phyloP scores from a whole-genome alignment of 768 basidiomycete genomes.

The Rhodotorula diobovata region DNA sequence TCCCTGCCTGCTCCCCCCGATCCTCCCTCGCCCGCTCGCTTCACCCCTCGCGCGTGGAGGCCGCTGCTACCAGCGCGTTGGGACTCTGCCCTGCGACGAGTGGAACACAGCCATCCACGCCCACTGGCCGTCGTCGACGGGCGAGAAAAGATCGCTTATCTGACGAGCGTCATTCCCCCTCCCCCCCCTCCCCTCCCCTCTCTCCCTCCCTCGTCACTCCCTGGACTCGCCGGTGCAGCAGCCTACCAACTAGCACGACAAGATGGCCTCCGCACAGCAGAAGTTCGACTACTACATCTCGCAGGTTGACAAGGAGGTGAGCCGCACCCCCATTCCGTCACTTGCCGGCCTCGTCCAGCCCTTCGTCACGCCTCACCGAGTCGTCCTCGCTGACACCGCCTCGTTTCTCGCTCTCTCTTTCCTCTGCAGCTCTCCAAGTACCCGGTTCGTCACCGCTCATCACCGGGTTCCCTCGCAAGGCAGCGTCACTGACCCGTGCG shows the following conservation, averaged over 20 bases:
- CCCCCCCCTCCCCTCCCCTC: neutral
- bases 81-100: neutral
- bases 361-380: neutral
- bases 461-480: neutral
- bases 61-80: neutral
- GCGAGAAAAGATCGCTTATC: constrained; percentile 14
- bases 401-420: neutral
- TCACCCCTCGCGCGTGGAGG: neutral
- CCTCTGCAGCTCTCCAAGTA: constrained; percentile 61
- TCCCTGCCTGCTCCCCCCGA: neutral
- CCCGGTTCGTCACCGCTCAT: constrained; percentile 52
- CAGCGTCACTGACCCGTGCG: neutral
- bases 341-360: neutral
- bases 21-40: neutral
- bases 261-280: constrained; percentile 57
- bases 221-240: no score
- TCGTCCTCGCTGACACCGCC: neutral
- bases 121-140: neutral
- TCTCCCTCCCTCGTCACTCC: neutral
- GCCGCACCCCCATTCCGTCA: constrained; percentile 44
- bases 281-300: constrained; percentile 73
- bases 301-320: constrained; percentile 95
- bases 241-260: neutral
- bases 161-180: neutral
- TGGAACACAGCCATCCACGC: neutral